Evolutionary conservation across 129 eudicot genomes (phyloP).

Genomic region (Flaveria brownii): DNA sequence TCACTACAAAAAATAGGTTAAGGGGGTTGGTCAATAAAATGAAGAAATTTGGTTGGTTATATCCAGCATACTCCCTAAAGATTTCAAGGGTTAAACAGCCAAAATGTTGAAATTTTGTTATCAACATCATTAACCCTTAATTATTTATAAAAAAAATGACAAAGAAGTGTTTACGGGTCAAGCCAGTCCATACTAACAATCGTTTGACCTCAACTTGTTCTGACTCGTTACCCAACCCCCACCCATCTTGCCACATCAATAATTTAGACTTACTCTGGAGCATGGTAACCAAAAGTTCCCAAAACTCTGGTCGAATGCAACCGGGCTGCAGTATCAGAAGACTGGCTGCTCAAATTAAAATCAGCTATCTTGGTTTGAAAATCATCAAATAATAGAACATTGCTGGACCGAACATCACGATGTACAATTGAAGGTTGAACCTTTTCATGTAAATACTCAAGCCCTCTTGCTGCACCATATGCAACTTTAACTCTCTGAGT

Average conservation of each 20-base stretch:
- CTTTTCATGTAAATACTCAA: conserved; percentile 86
- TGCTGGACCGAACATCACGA: conserved; percentile 95
- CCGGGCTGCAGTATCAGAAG: conserved; percentile 94
- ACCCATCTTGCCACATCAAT: not conserved
- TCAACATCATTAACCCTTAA: not conserved
- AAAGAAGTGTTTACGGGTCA: not conserved
- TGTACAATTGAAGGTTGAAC: conserved; percentile 91
- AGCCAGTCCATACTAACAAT: not conserved
- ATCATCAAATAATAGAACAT: conserved; percentile 82
- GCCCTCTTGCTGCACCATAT: conserved; percentile 90
- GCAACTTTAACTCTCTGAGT: conserved; percentile 88
- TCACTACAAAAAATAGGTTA: not conserved
- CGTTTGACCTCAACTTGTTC: not conserved
- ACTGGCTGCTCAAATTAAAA: conserved; percentile 77
- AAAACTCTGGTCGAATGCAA: conserved; percentile 93
- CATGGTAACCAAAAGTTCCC: conserved; percentile 98
- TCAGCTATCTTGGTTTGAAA: conserved; percentile 86
- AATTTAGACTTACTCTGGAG: conserved; percentile 80
- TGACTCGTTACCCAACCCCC: not conserved
- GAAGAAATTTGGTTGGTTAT: not conserved
- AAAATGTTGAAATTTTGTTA: not conserved
- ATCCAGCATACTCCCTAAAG: not conserved
- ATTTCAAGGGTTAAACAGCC: not conserved
- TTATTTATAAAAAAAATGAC: not conserved
- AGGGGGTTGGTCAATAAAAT: not conserved